phyloP scores from a whole-genome alignment of 371 early-diverging fungal genomes.

The Nematocida sp. region DNA sequence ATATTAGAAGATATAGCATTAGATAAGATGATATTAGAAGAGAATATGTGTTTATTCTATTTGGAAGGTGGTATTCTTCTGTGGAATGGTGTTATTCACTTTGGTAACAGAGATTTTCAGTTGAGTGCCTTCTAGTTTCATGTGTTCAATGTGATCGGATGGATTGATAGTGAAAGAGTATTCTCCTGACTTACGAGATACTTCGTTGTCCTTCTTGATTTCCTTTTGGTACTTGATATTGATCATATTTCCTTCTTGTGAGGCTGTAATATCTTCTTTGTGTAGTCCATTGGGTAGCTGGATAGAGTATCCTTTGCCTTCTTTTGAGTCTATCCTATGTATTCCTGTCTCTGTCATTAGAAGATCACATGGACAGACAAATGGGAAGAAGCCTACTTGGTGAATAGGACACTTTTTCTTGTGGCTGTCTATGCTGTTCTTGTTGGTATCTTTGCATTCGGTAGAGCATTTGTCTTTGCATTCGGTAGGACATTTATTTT shows the following conservation, averaged over 20 bases:
- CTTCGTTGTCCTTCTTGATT: neutral
- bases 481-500: neutral
- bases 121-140: no score
- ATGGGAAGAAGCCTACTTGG: neutral
- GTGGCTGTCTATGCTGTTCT: neutral
- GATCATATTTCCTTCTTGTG: neutral
- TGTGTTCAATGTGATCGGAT: neutral
- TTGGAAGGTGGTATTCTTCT: neutral
- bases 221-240: slow-evolving; percentile 36
- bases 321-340: neutral
- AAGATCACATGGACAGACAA: neutral
- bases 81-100: no score
- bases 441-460: neutral
- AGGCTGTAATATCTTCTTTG: slow-evolving; percentile 1
- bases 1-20: no score
- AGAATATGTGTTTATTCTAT: neutral
- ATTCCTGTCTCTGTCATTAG: neutral
- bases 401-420: neutral
- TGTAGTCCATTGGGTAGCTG: slow-evolving; percentile 6
- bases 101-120: no score
- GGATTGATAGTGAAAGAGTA: neutral
- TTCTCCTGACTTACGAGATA: neutral
- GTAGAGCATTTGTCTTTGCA: neutral
- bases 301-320: neutral
- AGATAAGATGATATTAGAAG: no score